Conservation (phyloP, 2,329 filamentous ascomycete genomes). For the Phoma sp. region DNA sequence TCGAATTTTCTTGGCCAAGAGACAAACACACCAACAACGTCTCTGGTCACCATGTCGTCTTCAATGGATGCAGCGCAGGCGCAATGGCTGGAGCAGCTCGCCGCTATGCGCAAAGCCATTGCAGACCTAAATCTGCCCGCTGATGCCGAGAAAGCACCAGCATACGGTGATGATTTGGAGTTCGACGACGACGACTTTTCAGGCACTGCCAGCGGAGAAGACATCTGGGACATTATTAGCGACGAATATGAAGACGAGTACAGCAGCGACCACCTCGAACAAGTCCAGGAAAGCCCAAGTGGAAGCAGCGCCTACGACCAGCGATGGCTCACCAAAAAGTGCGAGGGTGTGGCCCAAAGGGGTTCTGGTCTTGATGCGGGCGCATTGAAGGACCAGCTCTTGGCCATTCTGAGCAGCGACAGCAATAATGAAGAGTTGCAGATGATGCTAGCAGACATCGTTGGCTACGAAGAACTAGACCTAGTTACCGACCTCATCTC, state of each 20-base stretch:
- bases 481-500: conserved; percentile 90
- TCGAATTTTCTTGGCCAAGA: neutral
- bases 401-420: conserved; percentile 74
- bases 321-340: conserved; percentile 76
- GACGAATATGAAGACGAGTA: conserved; percentile 71
- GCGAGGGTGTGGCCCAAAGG: conserved; percentile 67
- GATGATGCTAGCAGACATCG: conserved; percentile 83
- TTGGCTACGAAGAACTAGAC: conserved; percentile 93
- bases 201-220: conserved; percentile 71
- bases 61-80: conserved; percentile 57
- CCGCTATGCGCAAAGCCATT: conserved; percentile 85
- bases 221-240: conserved; percentile 93
- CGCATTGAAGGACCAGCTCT: conserved; percentile 79
- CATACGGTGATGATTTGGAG: conserved; percentile 66
- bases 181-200: conserved; percentile 71
- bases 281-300: conserved; percentile 50
- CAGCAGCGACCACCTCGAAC: conserved; percentile 70
- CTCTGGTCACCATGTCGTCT: conserved; percentile 44
- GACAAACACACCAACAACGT: neutral
- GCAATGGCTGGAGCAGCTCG: conserved; percentile 86
- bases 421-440: conserved; percentile 83
- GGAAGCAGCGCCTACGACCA: conserved; percentile 58
- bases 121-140: conserved; percentile 70
- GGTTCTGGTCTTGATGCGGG: conserved; percentile 72
- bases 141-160: conserved; percentile 54